Base-by-base conservation (phyloP, 2,329 filamentous ascomycete species). In the Coccinonectria pachysandricola region DNA sequence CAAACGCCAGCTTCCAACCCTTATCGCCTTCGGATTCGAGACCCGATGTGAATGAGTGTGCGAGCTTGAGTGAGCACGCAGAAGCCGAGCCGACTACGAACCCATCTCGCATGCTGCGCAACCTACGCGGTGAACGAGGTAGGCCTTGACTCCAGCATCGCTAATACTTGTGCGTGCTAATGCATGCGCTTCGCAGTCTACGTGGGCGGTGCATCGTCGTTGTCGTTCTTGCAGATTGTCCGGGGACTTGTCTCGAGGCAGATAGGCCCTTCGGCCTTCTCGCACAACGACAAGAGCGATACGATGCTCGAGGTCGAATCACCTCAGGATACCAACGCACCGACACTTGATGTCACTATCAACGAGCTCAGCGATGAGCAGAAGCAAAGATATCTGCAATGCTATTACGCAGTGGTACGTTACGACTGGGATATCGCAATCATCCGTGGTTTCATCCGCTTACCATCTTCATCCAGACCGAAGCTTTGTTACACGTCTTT, bases 141-240 rank as follows among this genome's bases (percentile, higher is more conserved):
- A 19, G 7, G 17, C 10, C 17, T 7, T 7, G 17, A 19, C 10
- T 10, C 17, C 17, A 7, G 10, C 17, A 10, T 10, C 17, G 7
- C 10, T 19, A 10, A 10, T 10, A 7, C 10, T 19, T 19, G 7
- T 19, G 7, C 17, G 7, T 10, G 10, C 17, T 19, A 7, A 19
- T 10, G 10, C 7, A 19, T 19, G 17, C 10, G n/a, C n/a, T n/a
- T n/a, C n/a, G n/a, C n/a, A 19, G 17, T 19, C 7, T 19, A 19
- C 17, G 10, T 19, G 7, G 17, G 17, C 7, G 17, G 17, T 7
- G 17, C 17, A 19, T 7, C 17, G 7, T 19, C 17, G 17, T 7
- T 19, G 7, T 7, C 17, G 7, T 19, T 19, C 10, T 10, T 19
- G 7, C 7, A 7, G 42, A 39, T 7, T 45, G 48, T 19, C 7